Evolutionary conservation across 768 basidiomycete genomes (phyloP).

Genomic region (Baorangia bicolor): DNA sequence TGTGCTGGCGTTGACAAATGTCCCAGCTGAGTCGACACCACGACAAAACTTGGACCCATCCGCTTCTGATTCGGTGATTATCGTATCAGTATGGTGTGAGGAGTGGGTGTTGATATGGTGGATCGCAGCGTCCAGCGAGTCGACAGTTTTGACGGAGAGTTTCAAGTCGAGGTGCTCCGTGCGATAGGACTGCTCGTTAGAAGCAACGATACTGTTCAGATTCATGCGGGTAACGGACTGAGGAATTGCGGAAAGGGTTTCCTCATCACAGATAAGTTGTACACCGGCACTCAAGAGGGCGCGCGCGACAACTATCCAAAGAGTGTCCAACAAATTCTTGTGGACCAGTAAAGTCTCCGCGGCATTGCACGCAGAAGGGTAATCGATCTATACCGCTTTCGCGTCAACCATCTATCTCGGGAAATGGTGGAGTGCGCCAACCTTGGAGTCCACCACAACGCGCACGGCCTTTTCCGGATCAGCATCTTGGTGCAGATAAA

Average conservation of each 20-base stretch:
- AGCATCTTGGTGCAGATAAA: slow-evolving; percentile 86
- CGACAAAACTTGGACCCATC: slow-evolving; percentile 75
- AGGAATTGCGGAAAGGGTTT: slow-evolving; percentile 57
- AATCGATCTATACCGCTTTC: slow-evolving; percentile 61
- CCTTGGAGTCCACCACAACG: slow-evolving; percentile 90
- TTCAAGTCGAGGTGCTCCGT: slow-evolving; percentile 89
- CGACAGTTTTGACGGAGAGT: slow-evolving; percentile 74
- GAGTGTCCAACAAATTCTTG: slow-evolving; percentile 58
- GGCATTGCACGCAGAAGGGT: slow-evolving; percentile 95
- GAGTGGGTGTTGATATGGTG: slow-evolving; percentile 89
- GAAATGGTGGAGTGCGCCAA: slow-evolving; percentile 29
- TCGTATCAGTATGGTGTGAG: slow-evolving; percentile 93
- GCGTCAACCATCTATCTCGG: neutral
- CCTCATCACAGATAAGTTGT: slow-evolving; percentile 74
- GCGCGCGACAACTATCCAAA: slow-evolving; percentile 81
- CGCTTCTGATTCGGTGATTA: slow-evolving; percentile 76
- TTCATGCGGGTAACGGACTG: slow-evolving; percentile 37
- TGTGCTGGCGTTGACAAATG: slow-evolving; percentile 93
- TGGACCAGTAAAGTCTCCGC: slow-evolving; percentile 90
- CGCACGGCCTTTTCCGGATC: slow-evolving; percentile 76
- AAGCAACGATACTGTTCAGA: slow-evolving; percentile 48
- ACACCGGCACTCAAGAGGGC: slow-evolving; percentile 71
- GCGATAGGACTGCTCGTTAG: slow-evolving; percentile 65
- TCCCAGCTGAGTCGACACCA: slow-evolving; percentile 89
- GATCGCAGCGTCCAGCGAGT: slow-evolving; percentile 74